Evolutionary conservation across 2,329 filamentous ascomycete genomes (phyloP), one percentile per base, ranked within the genome.

Genomic region (Fusarium subtropicale): DNA sequence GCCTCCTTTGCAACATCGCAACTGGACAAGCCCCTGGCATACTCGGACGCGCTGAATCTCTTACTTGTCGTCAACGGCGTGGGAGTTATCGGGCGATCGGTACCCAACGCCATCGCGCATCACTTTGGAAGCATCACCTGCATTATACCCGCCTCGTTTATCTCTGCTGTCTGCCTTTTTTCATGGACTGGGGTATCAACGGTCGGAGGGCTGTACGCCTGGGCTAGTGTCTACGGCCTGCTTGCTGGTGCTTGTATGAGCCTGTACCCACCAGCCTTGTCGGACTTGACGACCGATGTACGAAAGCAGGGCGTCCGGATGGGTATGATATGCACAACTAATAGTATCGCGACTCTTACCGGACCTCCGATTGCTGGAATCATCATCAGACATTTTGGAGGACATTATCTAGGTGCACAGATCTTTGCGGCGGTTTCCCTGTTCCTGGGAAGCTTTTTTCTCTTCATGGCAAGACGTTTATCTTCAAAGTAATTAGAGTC

Each of bases 91-190:
- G 48, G 48, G 2, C 48, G 60, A 31, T 56, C 50, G 9, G 36
- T 63, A 8, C 58, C 60, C 12, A 63, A 63, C 9, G 36, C 36
- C 10, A 4, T 56, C 1, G 60, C 60, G 4, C 48, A 63, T 30
- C 84, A 77, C 61, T 79, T 83, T 3, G 86, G 87, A 1, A 79
- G 83, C 0, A 73, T 88, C 46, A 89, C 88, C 68, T 77, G 84
- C 6, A 73, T 87, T 28, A 81, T 86, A 26, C 79, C 84, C 0
- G 51, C 76, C 0, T 74, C 72, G 2, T 52, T 78, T 9, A n/a
- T 64, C 6, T 62, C 69, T 0, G 66, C 73, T 6, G 3, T 76
- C 0, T 48, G 76, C 1, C 66, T 78, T 3, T 79, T 74, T 28
- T 78, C 74, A 57, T 79, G 78, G 77, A 61, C 71, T 0, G 75